Evolutionary conservation across 2,329 filamentous ascomycete species (phyloP).

Genomic region (Arthrobotrys iridis): DNA sequence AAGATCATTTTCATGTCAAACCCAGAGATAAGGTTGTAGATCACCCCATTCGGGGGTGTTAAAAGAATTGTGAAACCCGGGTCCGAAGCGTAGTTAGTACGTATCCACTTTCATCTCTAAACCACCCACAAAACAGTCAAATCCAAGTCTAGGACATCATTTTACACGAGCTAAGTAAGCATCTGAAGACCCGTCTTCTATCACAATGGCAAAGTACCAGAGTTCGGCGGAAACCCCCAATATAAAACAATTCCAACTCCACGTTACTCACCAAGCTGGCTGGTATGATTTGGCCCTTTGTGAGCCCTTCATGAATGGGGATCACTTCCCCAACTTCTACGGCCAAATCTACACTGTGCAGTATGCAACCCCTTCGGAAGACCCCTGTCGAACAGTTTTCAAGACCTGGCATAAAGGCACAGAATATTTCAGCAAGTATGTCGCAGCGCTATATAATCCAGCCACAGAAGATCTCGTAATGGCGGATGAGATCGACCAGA

Average conservation of each 20-base stretch:
- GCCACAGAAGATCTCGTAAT: not conserved
- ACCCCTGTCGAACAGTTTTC: not conserved
- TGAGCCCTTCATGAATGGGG: not conserved
- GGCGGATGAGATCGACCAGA: not conserved
- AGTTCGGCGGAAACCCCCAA: not conserved
- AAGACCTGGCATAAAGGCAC: not conserved
- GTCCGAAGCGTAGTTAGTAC: too few species aligned
- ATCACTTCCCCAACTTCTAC: too few species aligned
- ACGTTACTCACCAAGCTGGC: not conserved
- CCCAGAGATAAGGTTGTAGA: too few species aligned
- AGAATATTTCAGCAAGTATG: not conserved
- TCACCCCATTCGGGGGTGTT: too few species aligned
- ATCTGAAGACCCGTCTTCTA: too few species aligned
- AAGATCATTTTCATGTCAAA: too few species aligned
- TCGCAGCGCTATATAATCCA: not conserved
- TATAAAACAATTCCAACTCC: not conserved
- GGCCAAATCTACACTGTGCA: not conserved
- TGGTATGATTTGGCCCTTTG: not conserved
- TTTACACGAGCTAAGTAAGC: too few species aligned
- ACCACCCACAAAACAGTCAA: too few species aligned
- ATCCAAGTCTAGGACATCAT: too few species aligned
- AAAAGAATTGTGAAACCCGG: too few species aligned
- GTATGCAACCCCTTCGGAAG: not conserved
- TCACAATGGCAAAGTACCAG: not conserved
- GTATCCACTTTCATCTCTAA: too few species aligned